phyloP scores from a whole-genome alignment of 805 yeast genomes.

The Yarrowia divulgata region DNA sequence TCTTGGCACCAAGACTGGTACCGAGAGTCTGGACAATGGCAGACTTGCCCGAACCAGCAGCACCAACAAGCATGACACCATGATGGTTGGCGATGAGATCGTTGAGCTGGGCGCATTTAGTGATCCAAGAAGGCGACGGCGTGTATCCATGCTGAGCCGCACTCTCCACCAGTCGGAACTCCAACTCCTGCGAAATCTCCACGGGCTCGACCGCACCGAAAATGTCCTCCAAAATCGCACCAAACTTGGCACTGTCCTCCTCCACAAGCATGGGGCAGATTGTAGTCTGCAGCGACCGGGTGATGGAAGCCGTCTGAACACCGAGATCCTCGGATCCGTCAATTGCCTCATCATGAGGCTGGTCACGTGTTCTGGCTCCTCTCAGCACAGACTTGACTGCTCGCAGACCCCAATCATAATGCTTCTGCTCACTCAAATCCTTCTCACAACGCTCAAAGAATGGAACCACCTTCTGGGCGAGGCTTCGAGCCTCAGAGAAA shows the following conservation, averaged over 20 bases:
- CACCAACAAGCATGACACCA: conserved; percentile 84
- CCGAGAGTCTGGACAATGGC: conserved; percentile 55
- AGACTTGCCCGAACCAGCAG: conserved; percentile 78
- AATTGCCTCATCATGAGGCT: not conserved
- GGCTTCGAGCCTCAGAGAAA: conserved; percentile 56
- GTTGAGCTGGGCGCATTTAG: conserved; percentile 66
- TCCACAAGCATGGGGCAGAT: conserved; percentile 71
- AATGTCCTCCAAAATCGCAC: conserved; percentile 6
- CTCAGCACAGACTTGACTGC: conserved; percentile 73
- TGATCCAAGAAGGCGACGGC: conserved; percentile 56
- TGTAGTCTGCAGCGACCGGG: conserved; percentile 64
- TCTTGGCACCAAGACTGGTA: conserved; percentile 7
- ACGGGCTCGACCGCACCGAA: conserved; percentile 44
- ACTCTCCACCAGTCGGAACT: conserved; percentile 47
- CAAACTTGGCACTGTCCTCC: conserved; percentile 55
- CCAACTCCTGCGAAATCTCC: conserved; percentile 45
- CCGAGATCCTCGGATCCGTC: conserved; percentile 3
- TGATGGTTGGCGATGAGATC: conserved; percentile 69
- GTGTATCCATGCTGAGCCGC: conserved; percentile 50
- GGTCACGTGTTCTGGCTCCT: conserved; percentile 53
- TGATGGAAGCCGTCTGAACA: conserved; percentile 49
- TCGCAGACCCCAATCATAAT: conserved; percentile 91
- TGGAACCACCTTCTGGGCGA: conserved; percentile 61
- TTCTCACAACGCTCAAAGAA: conserved; percentile 59
- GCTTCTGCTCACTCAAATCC: conserved; percentile 61